Conservation (phyloP, 2,329 filamentous ascomycete genomes). For the Diaporthe sp. region DNA sequence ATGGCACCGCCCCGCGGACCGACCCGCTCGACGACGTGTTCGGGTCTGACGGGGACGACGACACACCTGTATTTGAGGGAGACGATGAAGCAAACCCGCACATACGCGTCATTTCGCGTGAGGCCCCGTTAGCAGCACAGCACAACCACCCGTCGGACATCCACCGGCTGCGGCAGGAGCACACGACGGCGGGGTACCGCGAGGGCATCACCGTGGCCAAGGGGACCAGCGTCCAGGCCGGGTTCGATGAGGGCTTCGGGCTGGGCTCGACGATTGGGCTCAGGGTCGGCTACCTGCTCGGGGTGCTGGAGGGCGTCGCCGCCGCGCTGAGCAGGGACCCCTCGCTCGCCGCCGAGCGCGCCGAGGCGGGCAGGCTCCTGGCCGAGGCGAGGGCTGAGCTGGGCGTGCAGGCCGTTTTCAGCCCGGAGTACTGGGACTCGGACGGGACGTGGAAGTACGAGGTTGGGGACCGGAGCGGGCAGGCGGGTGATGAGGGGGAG, state of each 20-base stretch:
- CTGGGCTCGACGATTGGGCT: constrained; percentile 85
- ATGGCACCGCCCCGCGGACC: not conserved
- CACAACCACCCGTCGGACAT: constrained; percentile 70
- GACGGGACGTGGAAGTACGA: constrained; percentile 79
- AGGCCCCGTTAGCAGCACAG: not conserved
- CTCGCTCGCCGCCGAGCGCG: constrained; percentile 27
- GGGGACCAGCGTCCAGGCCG: constrained; percentile 79
- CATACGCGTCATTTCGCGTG: not conserved
- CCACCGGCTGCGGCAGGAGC: constrained; percentile 77
- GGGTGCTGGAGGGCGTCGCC: constrained; percentile 78
- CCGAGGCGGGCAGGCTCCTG: constrained; percentile 48
- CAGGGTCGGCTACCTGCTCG: constrained; percentile 78
- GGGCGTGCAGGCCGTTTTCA: constrained; percentile 71
- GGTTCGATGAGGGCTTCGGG: constrained; percentile 91
- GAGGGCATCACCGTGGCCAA: constrained; percentile 87
- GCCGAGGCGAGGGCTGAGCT: constrained; percentile 68
- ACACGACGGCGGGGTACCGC: constrained; percentile 88
- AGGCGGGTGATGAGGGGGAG: constrained; percentile 42
- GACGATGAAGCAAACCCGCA: not conserved
- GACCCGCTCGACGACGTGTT: constrained; percentile 35
- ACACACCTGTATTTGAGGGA: not conserved
- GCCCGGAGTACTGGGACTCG: constrained; percentile 71
- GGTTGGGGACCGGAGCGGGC: constrained; percentile 48
- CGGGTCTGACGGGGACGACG: constrained; percentile 27
- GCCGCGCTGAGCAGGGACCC: constrained; percentile 54